Evolutionary conservation across 768 basidiomycete species (phyloP), one percentile per base, ranked within the genome.

Genomic region (Heimioporus sp.): DNA sequence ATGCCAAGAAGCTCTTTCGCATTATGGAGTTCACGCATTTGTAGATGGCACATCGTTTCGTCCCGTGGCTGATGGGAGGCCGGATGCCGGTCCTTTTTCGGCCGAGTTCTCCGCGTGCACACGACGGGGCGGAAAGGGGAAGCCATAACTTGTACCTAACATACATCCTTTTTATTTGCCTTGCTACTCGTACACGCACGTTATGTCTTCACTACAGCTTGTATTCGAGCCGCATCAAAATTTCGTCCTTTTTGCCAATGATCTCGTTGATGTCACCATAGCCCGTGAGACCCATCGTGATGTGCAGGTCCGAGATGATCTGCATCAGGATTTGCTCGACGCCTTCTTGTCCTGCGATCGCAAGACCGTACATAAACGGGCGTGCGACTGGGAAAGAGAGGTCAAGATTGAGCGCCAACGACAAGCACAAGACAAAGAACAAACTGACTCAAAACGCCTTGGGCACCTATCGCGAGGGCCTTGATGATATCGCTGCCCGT

Each of bases 381-480:
- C 89, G 79, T 20, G 80, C 88, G 31, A 91, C 86, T 90, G 7
- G 7, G 54, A n/a, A n/a, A 20, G 11, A 7, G 12, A 28, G 11
- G 24, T 48, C 39, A 48, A 19, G 35, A 30, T 30, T 13, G 1
- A 4, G 10, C 12, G 17, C 2, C 16, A 12, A 12, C 35, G 5
- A 35, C 11, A 4, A 13, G 12, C 16, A 2, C 2, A 1, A 13
- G 15, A 16, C 13, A 35, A 34, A 19, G 43, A 20, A 8, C 32
- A n/a, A 15, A 77, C 87, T 59, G 57, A 90, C 83, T 74, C 17
- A 93, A 66, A 15, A 94, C 83, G 9, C 75, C 90, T 58, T 94
- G 86, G 9, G 93, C 92, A 38, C 93, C 92, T 0, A 95, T 75
- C 1, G 91, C 91, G 28, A 94, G 69, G 0, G 93, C 92, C 67